Base-by-base conservation (phyloP, 345 rosid genomes). In the Melaleuca quinquenervia region DNA sequence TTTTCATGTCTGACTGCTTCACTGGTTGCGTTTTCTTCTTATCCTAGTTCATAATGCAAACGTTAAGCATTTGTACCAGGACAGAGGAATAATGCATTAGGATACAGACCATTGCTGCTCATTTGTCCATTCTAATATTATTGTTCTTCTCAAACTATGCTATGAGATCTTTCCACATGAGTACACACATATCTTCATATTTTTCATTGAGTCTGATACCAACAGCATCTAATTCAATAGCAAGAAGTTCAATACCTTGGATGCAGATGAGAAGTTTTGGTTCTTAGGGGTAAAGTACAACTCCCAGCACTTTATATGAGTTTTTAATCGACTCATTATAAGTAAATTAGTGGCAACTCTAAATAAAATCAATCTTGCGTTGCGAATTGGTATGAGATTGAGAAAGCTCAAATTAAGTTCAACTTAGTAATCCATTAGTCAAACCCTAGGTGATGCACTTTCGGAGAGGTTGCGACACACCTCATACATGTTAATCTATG, bases 11-110 rank as follows among this genome's bases (percentile, higher is more conserved):
- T 49, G 96, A 85, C 87, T 94, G 98, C 88, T 95, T 95, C 84
- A 93, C 95, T 55, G 98, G 98, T 4, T 86, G 86, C 41, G 93
- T 62, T 89, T 88, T 97, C 95, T 89, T 97, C 96, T 97, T 97
- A 55, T 97, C 99, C 99, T 97, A 89, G 64, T 82, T 55, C 87
- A 18, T 84, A 29, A 90, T 21, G n/a, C 26, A 16, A 29, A 58
- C n/a, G 41, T 64, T 27, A 41, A 70, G 24, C 78, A 27, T 52
- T 83, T 50, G 26, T 44, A 82, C 15, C 60, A 52, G 16, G 49
- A 52, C 50, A 45, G 6, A 54, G 26, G 32, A 15, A 83, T 51
- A 32, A 41, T 27, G 8, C 84, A 52, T 18, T 21, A 83, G 48
- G 56, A 83, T 36, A n/a, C 13, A 32, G 24, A 36, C 36, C 48